Conservation (phyloP, 2,329 filamentous ascomycete species). For the Bipolaris gigantea region DNA sequence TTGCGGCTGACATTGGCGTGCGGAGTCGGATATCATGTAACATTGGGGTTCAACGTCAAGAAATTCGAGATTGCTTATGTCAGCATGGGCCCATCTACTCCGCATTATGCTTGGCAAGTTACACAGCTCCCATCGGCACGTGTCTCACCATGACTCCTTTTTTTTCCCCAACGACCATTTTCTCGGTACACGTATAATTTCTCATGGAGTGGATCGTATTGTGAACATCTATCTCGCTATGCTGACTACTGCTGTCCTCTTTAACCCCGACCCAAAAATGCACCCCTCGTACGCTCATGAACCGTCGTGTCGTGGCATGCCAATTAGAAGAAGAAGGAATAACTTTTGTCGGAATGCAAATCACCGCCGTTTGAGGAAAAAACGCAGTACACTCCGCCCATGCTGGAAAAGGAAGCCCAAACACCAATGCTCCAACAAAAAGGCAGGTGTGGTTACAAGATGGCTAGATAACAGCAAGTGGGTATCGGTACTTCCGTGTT, state of each 20-base stretch:
- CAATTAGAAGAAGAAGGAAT: conserved; percentile 16
- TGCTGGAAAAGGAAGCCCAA: conserved; percentile 34
- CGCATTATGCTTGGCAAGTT: background rate
- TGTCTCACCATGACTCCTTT: background rate
- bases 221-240: background rate
- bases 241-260: background rate
- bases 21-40: conserved; percentile 13
- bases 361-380: conserved; percentile 16
- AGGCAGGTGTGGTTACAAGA: conserved; percentile 7
- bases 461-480: conserved; percentile 9
- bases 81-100: conserved; percentile 13
- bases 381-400: conserved; percentile 25
- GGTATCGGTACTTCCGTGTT: conserved; percentile 8
- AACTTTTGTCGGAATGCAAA: conserved; percentile 29
- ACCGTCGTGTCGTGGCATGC: conserved; percentile 1
- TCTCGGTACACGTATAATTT: background rate
- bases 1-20: conserved; percentile 59
- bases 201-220: background rate
- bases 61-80: conserved; percentile 34
- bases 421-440: conserved; percentile 37
- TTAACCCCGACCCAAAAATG: background rate
- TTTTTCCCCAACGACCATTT: background rate
- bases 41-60: conserved; percentile 13
- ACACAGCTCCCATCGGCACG: background rate
- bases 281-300: background rate